These are phyloP conservation scores for Pleurozium schreberi DNA, from an alignment of 225 moss, liverwort and hornwort species.

Conservation along the genomic window DNA sequence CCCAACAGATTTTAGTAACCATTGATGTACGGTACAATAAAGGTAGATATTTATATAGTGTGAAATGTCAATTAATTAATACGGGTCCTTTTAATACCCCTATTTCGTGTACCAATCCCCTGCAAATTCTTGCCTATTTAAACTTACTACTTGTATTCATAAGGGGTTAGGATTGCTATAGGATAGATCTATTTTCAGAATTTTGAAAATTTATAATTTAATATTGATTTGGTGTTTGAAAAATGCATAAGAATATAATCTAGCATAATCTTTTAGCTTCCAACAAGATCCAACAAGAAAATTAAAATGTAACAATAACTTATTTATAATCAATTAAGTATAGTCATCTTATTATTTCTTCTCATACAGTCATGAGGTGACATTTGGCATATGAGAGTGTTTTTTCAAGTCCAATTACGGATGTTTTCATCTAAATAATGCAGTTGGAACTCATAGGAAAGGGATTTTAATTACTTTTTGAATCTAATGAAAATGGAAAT, in stretches of 20 bases:
- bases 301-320: neutral
- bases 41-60: no score
- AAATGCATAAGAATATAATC: neutral
- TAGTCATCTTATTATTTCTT: neutral
- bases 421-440: neutral
- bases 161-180: neutral
- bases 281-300: neutral
- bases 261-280: neutral
- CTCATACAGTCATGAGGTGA: neutral
- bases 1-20: no score
- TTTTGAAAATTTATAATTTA: neutral
- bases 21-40: no score
- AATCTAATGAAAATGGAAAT: neutral
- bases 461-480: neutral
- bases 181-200: neutral
- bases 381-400: neutral
- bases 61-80: no score
- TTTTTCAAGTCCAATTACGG: neutral
- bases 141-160: rapidly evolving
- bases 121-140: neutral
- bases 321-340: neutral
- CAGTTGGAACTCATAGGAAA: rapidly evolving
- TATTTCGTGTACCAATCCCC: no score
- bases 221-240: neutral
- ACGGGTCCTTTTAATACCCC: no score